These are phyloP conservation scores for Geranomyces michiganensis DNA, from an alignment of 192 early-diverging fungal genomes.

Conservation along the genomic window DNA sequence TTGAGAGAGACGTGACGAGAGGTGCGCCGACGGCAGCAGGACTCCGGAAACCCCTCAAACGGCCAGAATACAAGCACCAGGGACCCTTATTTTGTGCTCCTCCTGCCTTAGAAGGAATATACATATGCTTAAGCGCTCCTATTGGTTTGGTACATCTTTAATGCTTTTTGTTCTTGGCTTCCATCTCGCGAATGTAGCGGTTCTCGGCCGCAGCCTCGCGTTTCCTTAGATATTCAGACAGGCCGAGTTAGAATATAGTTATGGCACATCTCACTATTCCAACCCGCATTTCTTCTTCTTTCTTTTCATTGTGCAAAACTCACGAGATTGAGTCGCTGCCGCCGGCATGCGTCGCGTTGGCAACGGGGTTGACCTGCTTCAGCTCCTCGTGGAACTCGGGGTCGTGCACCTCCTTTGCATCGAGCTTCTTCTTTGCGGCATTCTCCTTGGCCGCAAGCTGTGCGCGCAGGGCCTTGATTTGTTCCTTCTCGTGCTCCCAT, in stretches of 20 bases:
- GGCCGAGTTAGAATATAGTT: too few species aligned
- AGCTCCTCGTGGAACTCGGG: conserved; percentile 29
- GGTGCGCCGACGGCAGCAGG: too few species aligned
- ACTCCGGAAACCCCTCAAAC: too few species aligned
- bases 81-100: too few species aligned
- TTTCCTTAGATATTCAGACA: conserved; percentile 12
- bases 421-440: conserved; percentile 29
- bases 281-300: background rate
- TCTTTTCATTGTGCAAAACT: background rate
- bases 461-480: conserved; percentile 25
- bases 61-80: too few species aligned
- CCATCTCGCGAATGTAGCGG: conserved; percentile 33
- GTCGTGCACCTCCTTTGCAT: conserved; percentile 15
- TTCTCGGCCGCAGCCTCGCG: conserved; percentile 32
- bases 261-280: background rate
- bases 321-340: conserved; percentile 26
- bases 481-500: conserved; percentile 31
- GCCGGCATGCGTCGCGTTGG: background rate
- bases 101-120: too few species aligned
- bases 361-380: background rate
- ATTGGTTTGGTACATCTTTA: background rate
- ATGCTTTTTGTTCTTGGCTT: conserved; percentile 8
- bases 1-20: too few species aligned
- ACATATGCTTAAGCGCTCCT: too few species aligned
- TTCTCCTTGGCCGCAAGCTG: conserved; percentile 26